Percentiles rank a stretch among this genome's conserved stretches.
These are phyloP conservation scores for Retiboletus flavoniger DNA, from an alignment of 1,284 basidiomycete species.

Conservation along the genomic window DNA sequence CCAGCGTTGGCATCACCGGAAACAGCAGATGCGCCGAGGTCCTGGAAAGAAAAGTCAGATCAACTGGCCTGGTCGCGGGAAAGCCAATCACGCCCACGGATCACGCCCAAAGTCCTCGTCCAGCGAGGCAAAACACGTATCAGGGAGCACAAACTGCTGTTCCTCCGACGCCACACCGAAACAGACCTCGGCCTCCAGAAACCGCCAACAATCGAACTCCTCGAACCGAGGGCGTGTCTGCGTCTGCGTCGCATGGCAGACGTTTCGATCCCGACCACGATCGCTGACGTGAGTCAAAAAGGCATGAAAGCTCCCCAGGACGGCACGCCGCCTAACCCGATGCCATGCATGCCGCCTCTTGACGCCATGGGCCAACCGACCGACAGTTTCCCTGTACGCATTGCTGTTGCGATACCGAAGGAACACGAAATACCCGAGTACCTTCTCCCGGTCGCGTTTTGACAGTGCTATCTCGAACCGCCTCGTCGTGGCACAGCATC, in stretches of 20 bases:
- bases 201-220: slow-evolving; percentile 30
- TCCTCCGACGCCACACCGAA: slow-evolving; percentile 36
- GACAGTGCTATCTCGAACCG: slow-evolving; percentile 33
- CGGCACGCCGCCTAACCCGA: slow-evolving; percentile 30
- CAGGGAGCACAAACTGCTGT: slow-evolving; percentile 38
- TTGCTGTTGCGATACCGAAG: slow-evolving; percentile 54
- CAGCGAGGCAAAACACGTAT: slow-evolving; percentile 36
- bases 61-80: neutral
- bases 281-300: slow-evolving; percentile 16
- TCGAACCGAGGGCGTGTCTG: slow-evolving; percentile 16
- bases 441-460: slow-evolving; percentile 35
- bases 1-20: slow-evolving; percentile 50
- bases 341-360: slow-evolving; percentile 29
- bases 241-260: neutral
- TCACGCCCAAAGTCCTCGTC: slow-evolving; percentile 35
- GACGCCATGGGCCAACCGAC: slow-evolving; percentile 18
- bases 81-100: slow-evolving; percentile 17
- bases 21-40: slow-evolving; percentile 51
- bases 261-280: neutral
- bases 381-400: slow-evolving; percentile 40
- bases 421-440: slow-evolving; percentile 52
- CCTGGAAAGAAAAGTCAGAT: slow-evolving; percentile 24
- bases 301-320: slow-evolving; percentile 29
- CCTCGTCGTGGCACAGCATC: neutral
- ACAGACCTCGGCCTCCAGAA: slow-evolving; percentile 36